These are phyloP conservation scores for Aspergillus glaucus DNA, from an alignment of 2,329 filamentous ascomycete genomes.

Conservation along the genomic window DNA sequence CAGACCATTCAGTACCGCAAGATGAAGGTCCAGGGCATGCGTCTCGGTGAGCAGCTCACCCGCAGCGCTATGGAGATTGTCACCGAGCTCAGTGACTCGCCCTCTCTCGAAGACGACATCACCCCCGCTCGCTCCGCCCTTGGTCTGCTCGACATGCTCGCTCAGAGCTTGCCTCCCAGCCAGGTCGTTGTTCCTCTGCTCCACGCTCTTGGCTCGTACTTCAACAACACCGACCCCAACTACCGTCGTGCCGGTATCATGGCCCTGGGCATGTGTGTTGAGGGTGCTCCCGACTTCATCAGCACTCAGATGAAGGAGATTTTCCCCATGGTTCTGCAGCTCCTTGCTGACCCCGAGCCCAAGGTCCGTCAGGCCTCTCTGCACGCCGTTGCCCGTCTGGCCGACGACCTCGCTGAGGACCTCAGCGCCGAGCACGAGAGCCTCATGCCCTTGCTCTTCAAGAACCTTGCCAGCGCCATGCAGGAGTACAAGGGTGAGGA, in stretches of 20 bases:
- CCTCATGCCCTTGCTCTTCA: slow-evolving; percentile 75
- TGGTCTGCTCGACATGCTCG: slow-evolving; percentile 79
- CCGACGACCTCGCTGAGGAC: slow-evolving; percentile 89
- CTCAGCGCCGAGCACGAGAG: slow-evolving; percentile 77
- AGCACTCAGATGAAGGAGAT: slow-evolving; percentile 83
- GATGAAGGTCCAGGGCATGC: slow-evolving; percentile 88
- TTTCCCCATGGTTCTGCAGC: slow-evolving; percentile 73
- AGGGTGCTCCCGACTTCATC: slow-evolving; percentile 95
- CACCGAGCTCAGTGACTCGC: slow-evolving; percentile 68
- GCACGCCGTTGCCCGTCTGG: slow-evolving; percentile 79
- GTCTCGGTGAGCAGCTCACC: slow-evolving; percentile 80
- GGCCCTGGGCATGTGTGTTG: slow-evolving; percentile 86
- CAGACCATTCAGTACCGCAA: slow-evolving; percentile 87
- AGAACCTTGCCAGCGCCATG: slow-evolving; percentile 80
- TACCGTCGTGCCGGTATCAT: slow-evolving; percentile 87
- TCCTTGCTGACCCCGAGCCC: slow-evolving; percentile 76
- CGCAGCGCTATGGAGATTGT: slow-evolving; percentile 82
- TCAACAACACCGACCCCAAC: slow-evolving; percentile 65
- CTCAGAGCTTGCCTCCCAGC: slow-evolving; percentile 80
- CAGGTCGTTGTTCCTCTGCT: slow-evolving; percentile 92
- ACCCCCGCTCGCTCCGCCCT: slow-evolving; percentile 81
- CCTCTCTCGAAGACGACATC: slow-evolving; percentile 72
- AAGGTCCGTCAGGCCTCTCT: slow-evolving; percentile 82
- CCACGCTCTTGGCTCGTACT: slow-evolving; percentile 76
- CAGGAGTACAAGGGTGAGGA: slow-evolving; percentile 58